phyloP scores from a whole-genome alignment of 768 basidiomycete species.

The Astraeus odoratus region DNA sequence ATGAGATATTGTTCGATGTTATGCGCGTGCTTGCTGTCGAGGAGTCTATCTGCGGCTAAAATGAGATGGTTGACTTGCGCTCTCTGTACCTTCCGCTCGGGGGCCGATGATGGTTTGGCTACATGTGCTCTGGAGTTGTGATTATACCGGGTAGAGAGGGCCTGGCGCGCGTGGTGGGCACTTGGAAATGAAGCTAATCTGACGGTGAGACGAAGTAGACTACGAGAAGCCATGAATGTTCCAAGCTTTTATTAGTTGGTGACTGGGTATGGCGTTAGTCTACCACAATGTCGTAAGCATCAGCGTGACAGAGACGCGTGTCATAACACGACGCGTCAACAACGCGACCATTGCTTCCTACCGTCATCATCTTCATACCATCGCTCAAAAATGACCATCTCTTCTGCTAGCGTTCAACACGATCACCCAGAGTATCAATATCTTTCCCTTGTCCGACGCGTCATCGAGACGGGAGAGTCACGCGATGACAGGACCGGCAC shows the following conservation, averaged over 20 bases:
- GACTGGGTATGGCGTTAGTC: no score
- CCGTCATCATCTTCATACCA: neutral
- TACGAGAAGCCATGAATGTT: no score
- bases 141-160: neutral
- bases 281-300: no score
- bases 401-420: neutral
- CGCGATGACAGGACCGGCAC: slow-evolving; percentile 94
- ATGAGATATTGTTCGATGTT: slow-evolving; percentile 18
- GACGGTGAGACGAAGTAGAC: no score
- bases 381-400: neutral
- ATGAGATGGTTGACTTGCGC: slow-evolving; percentile 22
- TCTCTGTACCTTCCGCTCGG: slow-evolving; percentile 13
- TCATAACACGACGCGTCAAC: neutral
- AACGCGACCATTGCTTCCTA: neutral
- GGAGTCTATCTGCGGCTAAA: slow-evolving; percentile 20
- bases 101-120: neutral
- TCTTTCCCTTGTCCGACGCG: slow-evolving; percentile 68
- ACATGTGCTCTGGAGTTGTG: neutral
- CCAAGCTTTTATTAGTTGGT: no score
- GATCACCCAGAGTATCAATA: slow-evolving; percentile 87
- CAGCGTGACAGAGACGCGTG: neutral
- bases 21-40: slow-evolving; percentile 15
- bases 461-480: slow-evolving; percentile 67
- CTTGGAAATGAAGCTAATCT: no score
- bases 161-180: no score